phyloP scores from a whole-genome alignment of 2,329 filamentous ascomycete species.

The Clarireedia paspali region DNA sequence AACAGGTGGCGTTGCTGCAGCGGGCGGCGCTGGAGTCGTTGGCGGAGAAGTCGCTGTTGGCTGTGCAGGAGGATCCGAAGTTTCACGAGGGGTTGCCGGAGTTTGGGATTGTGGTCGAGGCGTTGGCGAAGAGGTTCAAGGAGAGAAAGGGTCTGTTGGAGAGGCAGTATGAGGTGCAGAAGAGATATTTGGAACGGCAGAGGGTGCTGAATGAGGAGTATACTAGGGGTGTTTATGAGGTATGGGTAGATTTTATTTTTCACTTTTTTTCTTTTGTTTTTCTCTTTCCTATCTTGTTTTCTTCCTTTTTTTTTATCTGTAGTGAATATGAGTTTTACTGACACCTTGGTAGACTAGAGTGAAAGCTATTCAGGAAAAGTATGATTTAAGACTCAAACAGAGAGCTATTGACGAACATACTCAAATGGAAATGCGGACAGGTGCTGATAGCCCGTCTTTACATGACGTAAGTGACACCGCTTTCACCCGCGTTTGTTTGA shows the following conservation, averaged over 20 bases:
- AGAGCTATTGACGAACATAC: slow-evolving; percentile 16
- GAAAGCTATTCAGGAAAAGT: slow-evolving; percentile 16
- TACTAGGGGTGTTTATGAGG: slow-evolving; percentile 14
- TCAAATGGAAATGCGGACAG: slow-evolving; percentile 10
- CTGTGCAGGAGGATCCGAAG: slow-evolving; percentile 17
- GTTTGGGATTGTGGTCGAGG: slow-evolving; percentile 18
- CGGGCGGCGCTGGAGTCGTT: slow-evolving; percentile 20
- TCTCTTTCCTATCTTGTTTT: too few species aligned
- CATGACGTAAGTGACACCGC: slow-evolving; percentile 17
- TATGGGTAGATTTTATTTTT: slow-evolving; percentile 10
- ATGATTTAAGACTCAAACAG: slow-evolving; percentile 16
- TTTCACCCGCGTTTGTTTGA: not conserved
- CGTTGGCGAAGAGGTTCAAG: slow-evolving; percentile 15
- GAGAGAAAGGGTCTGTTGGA: slow-evolving; percentile 13
- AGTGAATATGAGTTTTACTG: too few species aligned
- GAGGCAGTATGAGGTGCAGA: slow-evolving; percentile 6
- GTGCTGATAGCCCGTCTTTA: slow-evolving; percentile 18
- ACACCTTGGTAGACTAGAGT: slow-evolving; percentile 4
- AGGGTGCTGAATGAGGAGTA: slow-evolving; percentile 13
- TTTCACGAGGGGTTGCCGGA: slow-evolving; percentile 25
- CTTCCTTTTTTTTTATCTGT: too few species aligned
- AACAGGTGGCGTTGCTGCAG: slow-evolving; percentile 20
- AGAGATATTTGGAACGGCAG: slow-evolving; percentile 10
- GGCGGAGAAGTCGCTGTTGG: slow-evolving; percentile 23
- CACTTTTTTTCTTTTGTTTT: not conserved